Conservation (phyloP, 768 basidiomycete genomes). For the Lactifluus hygrophoroides region DNA sequence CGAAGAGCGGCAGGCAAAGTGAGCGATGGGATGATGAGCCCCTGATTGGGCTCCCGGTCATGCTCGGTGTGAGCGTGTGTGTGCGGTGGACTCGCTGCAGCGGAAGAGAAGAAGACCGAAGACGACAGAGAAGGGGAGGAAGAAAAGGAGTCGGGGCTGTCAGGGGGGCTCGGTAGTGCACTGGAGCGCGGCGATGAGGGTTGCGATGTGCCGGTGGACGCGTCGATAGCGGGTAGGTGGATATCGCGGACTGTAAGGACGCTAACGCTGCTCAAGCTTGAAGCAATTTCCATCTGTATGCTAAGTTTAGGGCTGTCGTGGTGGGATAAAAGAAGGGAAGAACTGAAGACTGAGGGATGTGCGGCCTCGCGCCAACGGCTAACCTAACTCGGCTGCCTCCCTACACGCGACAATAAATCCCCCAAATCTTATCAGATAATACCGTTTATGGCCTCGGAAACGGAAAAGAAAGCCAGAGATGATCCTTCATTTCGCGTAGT, state of each 20-base stretch:
- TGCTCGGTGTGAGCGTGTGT: constrained; percentile 35
- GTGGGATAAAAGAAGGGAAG: not conserved
- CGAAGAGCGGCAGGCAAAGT: constrained; percentile 52
- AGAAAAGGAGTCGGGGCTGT: constrained; percentile 57
- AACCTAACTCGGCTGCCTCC: not conserved
- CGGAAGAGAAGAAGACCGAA: constrained; percentile 73
- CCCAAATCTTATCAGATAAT: constrained; percentile 12
- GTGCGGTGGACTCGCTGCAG: constrained; percentile 56
- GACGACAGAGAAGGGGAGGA: constrained; percentile 67
- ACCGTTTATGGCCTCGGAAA: too few relatives aligned
- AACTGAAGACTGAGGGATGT: not conserved
- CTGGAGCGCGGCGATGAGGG: constrained; percentile 41
- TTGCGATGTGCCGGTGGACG: constrained; percentile 27
- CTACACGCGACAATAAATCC: not conserved
- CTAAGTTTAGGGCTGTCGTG: not conserved
- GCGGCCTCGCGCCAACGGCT: not conserved
- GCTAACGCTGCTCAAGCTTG: constrained; percentile 14
- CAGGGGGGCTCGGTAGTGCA: constrained; percentile 47
- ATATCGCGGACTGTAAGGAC: constrained; percentile 14
- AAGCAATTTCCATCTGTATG: constrained; percentile 9
- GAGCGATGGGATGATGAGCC: constrained; percentile 64
- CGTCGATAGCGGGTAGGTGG: not conserved
- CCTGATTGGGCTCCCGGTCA: constrained; percentile 33
- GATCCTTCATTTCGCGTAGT: too few relatives aligned
- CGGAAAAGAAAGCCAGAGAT: too few relatives aligned